Conservation (phyloP, 306 rosid species). For the Macrotyloma uniflorum region DNA sequence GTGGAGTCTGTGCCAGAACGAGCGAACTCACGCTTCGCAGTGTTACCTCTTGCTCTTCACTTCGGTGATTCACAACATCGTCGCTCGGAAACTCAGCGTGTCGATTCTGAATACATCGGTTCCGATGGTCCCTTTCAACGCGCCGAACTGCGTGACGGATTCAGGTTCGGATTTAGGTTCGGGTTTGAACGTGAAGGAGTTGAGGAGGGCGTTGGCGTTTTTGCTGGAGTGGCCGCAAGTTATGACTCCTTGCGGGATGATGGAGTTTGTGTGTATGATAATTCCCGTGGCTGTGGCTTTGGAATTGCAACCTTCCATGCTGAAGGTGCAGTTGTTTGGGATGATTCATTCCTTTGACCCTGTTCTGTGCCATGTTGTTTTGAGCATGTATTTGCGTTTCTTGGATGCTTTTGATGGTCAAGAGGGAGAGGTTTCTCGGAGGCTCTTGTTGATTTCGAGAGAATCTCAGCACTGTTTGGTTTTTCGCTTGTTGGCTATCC, state of each 20-base stretch:
- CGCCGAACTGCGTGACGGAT: slow-evolving; percentile 53
- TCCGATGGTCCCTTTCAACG: slow-evolving; percentile 74
- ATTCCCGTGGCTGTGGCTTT: slow-evolving; percentile 71
- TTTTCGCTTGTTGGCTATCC: slow-evolving; percentile 81
- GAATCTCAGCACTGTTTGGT: slow-evolving; percentile 77
- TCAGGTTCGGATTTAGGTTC: slow-evolving; percentile 19
- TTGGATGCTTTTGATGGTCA: slow-evolving; percentile 85
- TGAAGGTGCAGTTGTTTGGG: slow-evolving; percentile 92
- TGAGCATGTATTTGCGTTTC: slow-evolving; percentile 72
- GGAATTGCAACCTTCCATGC: slow-evolving; percentile 90
- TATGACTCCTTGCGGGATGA: slow-evolving; percentile 83
- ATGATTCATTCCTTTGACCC: slow-evolving; percentile 84
- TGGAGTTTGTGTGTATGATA: slow-evolving; percentile 76
- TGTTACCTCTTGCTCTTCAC: slow-evolving; percentile 74
- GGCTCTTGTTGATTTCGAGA: slow-evolving; percentile 70
- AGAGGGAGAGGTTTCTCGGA: slow-evolving; percentile 62
- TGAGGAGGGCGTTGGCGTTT: slow-evolving; percentile 83
- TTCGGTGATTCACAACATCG: slow-evolving; percentile 64
- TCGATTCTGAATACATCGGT: slow-evolving; percentile 67
- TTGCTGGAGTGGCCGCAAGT: slow-evolving; percentile 90
- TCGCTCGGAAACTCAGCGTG: slow-evolving; percentile 48
- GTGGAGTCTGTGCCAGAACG: slow-evolving; percentile 89
- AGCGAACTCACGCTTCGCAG: slow-evolving; percentile 90
- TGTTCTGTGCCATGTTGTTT: slow-evolving; percentile 77
- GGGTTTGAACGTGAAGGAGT: slow-evolving; percentile 71